Percentiles rank a stretch among this genome's conserved stretches.
These are phyloP conservation scores for Starmerella vitae DNA, from an alignment of 805 yeast species.

Conservation along the genomic window DNA sequence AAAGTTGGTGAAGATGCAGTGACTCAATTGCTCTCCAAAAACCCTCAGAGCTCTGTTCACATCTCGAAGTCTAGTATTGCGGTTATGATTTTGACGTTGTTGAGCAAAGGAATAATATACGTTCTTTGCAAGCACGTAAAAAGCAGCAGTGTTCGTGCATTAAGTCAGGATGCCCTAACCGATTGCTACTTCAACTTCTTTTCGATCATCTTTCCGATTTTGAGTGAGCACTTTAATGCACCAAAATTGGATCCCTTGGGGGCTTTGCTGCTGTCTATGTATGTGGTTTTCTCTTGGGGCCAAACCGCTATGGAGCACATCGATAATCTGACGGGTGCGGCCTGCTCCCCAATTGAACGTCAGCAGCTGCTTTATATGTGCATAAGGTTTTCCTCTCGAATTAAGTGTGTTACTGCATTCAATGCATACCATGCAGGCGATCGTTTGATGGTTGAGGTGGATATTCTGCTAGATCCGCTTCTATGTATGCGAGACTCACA, in stretches of 20 bases:
- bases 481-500: slow-evolving; percentile 53
- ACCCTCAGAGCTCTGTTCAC: slow-evolving; percentile 27
- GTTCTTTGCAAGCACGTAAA: slow-evolving; percentile 46
- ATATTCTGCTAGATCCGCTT: slow-evolving; percentile 42
- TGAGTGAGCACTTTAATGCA: slow-evolving; percentile 38
- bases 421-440: slow-evolving; percentile 73
- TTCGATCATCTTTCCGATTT: slow-evolving; percentile 55
- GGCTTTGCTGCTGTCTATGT: slow-evolving; percentile 48
- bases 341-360: slow-evolving; percentile 48
- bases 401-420: slow-evolving; percentile 48
- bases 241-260: slow-evolving; percentile 74
- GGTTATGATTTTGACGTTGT: slow-evolving; percentile 53
- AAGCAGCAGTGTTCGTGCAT: slow-evolving; percentile 59
- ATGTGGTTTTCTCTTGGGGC: slow-evolving; percentile 53
- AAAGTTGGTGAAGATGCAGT: slow-evolving; percentile 59
- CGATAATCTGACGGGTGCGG: slow-evolving; percentile 60
- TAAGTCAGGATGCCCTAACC: slow-evolving; percentile 71
- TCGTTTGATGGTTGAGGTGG: slow-evolving; percentile 61
- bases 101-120: slow-evolving; percentile 48
- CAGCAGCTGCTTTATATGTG: slow-evolving; percentile 57
- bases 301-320: slow-evolving; percentile 56
- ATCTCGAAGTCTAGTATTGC: slow-evolving; percentile 38
- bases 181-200: slow-evolving; percentile 62
- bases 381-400: slow-evolving; percentile 52
- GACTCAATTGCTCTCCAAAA: slow-evolving; percentile 34